Base-by-base conservation (phyloP, 2,329 filamentous ascomycete genomes). In the Remersonia thermophila region DNA sequence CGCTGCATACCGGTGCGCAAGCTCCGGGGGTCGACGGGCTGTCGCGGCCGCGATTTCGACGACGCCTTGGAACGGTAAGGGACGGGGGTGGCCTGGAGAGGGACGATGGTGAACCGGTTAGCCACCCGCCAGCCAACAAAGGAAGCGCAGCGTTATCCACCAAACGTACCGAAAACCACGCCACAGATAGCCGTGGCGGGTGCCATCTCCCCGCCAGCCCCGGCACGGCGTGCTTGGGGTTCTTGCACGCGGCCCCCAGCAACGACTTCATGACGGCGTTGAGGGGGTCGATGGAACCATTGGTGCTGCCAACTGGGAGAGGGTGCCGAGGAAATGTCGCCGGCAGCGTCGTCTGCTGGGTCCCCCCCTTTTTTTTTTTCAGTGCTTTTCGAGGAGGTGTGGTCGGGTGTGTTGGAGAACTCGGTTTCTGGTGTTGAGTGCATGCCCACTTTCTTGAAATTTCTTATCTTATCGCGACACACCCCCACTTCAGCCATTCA, bases 181-280 rank as follows among this genome's bases (percentile, higher is more conserved):
- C 29, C 7, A 13, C 9, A 14, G 7, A n/a, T n/a, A 12, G 18
- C 2, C 4, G 11, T 3, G 17, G n/a, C 4, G 20, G 20, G 29
- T 29, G 39, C 33, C 36, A 39, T 37, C 30, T 23, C 9, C 5
- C 5, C 9, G 20, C 5, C 20, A 23, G 20, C 20, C 20, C 30
- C 9, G 11, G 36, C 4, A 34, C 34, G 14, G 35, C 36, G 35
- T 39, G 40, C 33, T 33, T 31, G 11, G 46, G 41, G 27, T 28
- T 12, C 12, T 14, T 28, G 12, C 41, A 42, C 23, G 41, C 38
- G 29, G 39, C 26, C 33, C 40, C 40, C 27, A 45, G 44, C 40
- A 52, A 31, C 27, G 42, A 42, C 35, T 47, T 51, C 50, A 52
- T 52, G 39, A 35, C 50, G 35, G 42, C 41, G 30, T 38, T 32